Evolutionary conservation across 2,329 filamentous ascomycete species (phyloP).

Genomic region (Pseudonectria foliicola): DNA sequence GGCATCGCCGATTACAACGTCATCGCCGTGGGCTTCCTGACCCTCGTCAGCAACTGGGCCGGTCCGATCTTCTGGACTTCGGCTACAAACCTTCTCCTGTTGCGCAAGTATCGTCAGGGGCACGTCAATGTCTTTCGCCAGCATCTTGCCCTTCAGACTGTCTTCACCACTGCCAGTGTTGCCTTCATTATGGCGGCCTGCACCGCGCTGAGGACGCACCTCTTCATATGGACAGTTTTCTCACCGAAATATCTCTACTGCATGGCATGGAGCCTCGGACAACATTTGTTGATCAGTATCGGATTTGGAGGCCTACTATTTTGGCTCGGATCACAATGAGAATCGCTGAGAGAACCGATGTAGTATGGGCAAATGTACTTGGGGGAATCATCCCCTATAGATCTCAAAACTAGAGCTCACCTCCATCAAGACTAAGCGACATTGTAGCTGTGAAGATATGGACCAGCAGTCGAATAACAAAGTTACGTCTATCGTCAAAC

Average conservation of each 20-base stretch:
- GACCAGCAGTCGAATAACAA: constrained; percentile 7
- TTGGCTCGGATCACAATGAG: constrained; percentile 36
- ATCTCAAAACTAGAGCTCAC: background rate
- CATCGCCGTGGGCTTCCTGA: constrained; percentile 70
- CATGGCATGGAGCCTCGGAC: constrained; percentile 78
- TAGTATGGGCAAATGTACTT: too few species aligned
- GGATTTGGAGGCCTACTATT: constrained; percentile 52
- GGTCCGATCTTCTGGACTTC: constrained; percentile 83
- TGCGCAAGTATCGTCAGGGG: constrained; percentile 29
- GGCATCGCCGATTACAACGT: constrained; percentile 78
- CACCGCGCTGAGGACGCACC: constrained; percentile 71
- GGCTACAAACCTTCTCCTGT: constrained; percentile 53
- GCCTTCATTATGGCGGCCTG: constrained; percentile 83
- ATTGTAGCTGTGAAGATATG: constrained; percentile 7
- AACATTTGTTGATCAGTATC: constrained; percentile 71
- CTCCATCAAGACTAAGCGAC: constrained; percentile 1
- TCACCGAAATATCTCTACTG: constrained; percentile 93
- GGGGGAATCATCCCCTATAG: background rate
- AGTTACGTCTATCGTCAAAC: constrained; percentile 11
- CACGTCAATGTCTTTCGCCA: constrained; percentile 29
- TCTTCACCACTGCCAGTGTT: constrained; percentile 60
- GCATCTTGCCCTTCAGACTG: constrained; percentile 60
- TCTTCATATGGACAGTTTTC: constrained; percentile 99
- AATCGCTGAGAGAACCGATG: background rate
- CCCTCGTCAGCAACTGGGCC: constrained; percentile 87